Conservation (phyloP, 176 grass and related monocot species). For the Cocos nucifera region DNA sequence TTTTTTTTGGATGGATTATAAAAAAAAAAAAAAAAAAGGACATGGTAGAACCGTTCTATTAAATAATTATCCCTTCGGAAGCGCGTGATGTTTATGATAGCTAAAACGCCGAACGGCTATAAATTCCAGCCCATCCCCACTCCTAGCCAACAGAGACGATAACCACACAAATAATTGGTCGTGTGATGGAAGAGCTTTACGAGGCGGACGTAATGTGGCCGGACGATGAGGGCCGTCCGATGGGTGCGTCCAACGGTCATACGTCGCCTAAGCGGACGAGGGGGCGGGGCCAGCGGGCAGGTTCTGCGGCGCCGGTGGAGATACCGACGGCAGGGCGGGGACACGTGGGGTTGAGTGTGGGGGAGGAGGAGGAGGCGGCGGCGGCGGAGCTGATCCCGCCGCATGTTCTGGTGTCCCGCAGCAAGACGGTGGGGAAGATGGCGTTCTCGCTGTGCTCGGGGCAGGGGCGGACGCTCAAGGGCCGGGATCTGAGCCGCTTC, state of each 20-base stretch:
- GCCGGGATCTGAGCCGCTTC: conserved; percentile 52
- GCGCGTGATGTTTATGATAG: too few relatives aligned
- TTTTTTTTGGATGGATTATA: too few relatives aligned
- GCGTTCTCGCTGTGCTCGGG: conserved; percentile 53
- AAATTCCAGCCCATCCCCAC: too few relatives aligned
- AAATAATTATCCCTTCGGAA: too few relatives aligned
- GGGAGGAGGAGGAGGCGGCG: conserved; percentile 5
- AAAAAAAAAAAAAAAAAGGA: too few relatives aligned
- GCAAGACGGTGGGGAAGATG: conserved; percentile 7
- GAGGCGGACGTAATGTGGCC: conserved; percentile 56
- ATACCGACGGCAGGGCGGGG: conserved; percentile 25
- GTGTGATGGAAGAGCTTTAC: conserved; percentile 25
- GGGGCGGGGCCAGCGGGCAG: too few relatives aligned
- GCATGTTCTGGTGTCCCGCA: conserved; percentile 48
- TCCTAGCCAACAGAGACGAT: too few relatives aligned
- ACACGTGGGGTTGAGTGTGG: neutral
- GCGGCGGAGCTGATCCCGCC: conserved; percentile 36
- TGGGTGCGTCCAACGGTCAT: neutral
- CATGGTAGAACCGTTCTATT: too few relatives aligned
- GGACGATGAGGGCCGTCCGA: conserved; percentile 9
- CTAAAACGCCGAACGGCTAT: too few relatives aligned
- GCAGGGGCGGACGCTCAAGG: conserved; percentile 44
- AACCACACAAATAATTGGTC: neutral
- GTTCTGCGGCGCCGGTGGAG: conserved; percentile 28
- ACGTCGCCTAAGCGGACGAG: neutral